Evolutionary conservation across 805 yeast genomes (phyloP).

Genomic region (Nakazawaea holstii): DNA sequence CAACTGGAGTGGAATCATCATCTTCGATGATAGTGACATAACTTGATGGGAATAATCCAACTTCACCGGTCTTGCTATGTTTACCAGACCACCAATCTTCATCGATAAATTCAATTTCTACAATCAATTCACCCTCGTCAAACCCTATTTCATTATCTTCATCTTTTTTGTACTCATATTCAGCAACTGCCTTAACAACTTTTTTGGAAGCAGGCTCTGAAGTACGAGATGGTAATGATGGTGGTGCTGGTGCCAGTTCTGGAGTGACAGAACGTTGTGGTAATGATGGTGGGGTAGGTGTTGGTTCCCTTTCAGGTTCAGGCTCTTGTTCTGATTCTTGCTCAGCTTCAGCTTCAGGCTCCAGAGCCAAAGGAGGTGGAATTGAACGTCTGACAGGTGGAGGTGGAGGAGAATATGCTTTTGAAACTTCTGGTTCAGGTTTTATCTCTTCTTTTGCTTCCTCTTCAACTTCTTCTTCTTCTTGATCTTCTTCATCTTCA

Average conservation of each 20-base stretch:
- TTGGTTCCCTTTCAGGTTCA: constrained; percentile 22
- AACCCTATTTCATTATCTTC: constrained; percentile 74
- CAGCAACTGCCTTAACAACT: constrained; percentile 59
- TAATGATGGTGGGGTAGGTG: constrained; percentile 20
- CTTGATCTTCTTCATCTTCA: constrained; percentile 26
- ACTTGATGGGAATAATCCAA: constrained; percentile 53
- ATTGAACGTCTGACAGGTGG: constrained; percentile 12
- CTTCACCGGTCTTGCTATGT: constrained; percentile 32
- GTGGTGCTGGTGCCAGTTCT: constrained; percentile 22
- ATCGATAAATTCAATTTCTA: constrained; percentile 64
- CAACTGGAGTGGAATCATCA: constrained; percentile 13
- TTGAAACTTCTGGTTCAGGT: background rate
- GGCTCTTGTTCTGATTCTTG: constrained; percentile 17
- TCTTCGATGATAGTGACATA: constrained; percentile 38
- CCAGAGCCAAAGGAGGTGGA: constrained; percentile 7
- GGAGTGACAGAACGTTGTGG: constrained; percentile 17
- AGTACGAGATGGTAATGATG: constrained; percentile 14
- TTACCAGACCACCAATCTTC: constrained; percentile 64
- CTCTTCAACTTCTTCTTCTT: constrained; percentile 20
- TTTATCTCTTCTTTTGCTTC: constrained; percentile 19
- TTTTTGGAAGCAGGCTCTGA: constrained; percentile 16
- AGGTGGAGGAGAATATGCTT: constrained; percentile 1
- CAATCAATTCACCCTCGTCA: constrained; percentile 59
- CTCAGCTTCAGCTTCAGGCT: constrained; percentile 16
- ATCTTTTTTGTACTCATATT: constrained; percentile 71